phyloP scores from a whole-genome alignment of 1,284 basidiomycete genomes.

The Tremellales sp. region DNA sequence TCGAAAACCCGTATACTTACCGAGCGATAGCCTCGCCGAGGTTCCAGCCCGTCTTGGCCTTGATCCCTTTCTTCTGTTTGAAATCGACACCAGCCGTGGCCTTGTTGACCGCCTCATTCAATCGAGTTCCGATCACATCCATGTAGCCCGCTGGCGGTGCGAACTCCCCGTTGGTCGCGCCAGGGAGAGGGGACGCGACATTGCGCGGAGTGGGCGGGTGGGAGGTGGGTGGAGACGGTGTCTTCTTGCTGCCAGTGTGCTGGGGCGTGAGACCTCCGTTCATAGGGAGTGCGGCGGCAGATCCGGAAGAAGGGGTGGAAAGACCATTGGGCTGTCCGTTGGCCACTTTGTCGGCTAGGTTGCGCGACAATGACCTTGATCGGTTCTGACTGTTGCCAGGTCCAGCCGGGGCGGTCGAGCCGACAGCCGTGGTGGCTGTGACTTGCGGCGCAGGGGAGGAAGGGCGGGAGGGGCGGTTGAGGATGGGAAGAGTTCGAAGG shows the following conservation, averaged over 20 bases:
- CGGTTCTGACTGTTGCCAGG: constrained; percentile 16
- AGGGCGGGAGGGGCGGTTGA: constrained; percentile 47
- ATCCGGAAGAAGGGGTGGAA: background rate
- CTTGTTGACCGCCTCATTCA: constrained; percentile 49
- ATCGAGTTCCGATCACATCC: constrained; percentile 45
- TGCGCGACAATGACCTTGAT: constrained; percentile 29
- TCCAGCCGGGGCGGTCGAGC: constrained; percentile 18
- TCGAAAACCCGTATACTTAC: too few species aligned
- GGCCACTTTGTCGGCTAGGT: constrained; percentile 32
- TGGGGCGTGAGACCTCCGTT: constrained; percentile 2
- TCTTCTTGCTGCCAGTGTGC: constrained; percentile 16
- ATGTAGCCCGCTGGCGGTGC: constrained; percentile 39
- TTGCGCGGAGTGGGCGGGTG: constrained; percentile 26
- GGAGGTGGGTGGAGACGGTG: constrained; percentile 24
- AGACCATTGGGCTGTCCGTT: constrained; percentile 15
- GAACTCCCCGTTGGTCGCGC: background rate
- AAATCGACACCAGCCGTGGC: constrained; percentile 44
- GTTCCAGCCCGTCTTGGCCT: constrained; percentile 43
- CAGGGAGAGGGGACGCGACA: constrained; percentile 14
- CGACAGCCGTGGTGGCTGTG: constrained; percentile 19
- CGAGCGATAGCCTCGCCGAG: constrained; percentile 44
- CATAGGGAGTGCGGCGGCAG: background rate
- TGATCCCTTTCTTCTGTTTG: constrained; percentile 45
- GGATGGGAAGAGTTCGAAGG: constrained; percentile 47
- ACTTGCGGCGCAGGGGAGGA: constrained; percentile 39